Evolutionary conservation across 257 asterid species (phyloP).

Genomic region (Solanum sejunctum): DNA sequence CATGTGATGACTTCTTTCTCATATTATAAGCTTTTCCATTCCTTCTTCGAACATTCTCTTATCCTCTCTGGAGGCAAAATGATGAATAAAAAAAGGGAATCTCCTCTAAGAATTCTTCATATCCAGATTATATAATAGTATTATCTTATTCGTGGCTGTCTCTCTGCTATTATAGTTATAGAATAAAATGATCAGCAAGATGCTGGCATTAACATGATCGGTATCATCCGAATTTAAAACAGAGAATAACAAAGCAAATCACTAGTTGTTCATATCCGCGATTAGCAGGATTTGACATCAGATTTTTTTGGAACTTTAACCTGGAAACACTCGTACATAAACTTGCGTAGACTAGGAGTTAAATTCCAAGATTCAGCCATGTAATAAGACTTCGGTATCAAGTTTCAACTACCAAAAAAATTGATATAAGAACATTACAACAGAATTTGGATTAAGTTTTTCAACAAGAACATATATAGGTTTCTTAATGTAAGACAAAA

Average conservation of each 20-base stretch:
- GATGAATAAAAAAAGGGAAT: neutral
- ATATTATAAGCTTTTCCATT: neutral
- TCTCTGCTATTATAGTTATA: neutral
- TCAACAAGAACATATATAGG: neutral
- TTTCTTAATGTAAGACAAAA: neutral
- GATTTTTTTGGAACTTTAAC: neutral
- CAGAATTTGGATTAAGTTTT: neutral
- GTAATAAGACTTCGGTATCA: neutral
- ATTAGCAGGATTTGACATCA: neutral
- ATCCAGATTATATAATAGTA: neutral
- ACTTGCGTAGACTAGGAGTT: neutral
- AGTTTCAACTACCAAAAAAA: neutral
- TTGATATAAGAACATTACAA: neutral
- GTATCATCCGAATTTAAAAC: neutral
- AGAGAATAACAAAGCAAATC: neutral
- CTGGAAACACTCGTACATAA: neutral
- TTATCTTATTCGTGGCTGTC: neutral
- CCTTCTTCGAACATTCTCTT: neutral
- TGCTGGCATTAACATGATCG: neutral
- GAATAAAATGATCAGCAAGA: neutral
- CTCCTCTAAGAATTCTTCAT: neutral
- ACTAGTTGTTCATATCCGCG: no score
- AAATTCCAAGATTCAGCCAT: neutral
- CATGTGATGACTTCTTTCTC: neutral
- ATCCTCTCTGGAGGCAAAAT: neutral